Evolutionary conservation across 768 basidiomycete genomes (phyloP).

Genomic region (Xerocomus spinulosus): DNA sequence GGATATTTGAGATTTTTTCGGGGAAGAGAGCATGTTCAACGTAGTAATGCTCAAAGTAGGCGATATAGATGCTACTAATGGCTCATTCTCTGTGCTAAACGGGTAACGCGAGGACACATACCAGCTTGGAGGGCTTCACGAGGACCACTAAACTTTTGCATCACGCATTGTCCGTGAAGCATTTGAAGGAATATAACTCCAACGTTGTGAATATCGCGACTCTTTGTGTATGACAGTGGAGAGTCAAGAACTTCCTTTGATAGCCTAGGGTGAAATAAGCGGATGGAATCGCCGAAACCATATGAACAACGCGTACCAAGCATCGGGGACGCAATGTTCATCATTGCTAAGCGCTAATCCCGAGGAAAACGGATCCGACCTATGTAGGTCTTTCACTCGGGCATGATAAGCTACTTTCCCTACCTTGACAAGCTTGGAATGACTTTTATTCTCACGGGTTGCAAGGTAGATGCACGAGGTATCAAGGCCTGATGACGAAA

Average conservation of each 20-base stretch:
- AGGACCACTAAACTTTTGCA: slow-evolving; percentile 47
- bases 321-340: slow-evolving; percentile 25
- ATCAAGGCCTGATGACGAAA: slow-evolving; percentile 43
- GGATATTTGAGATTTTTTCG: slow-evolving; percentile 53
- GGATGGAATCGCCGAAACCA: not conserved
- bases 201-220: slow-evolving; percentile 77
- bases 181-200: slow-evolving; percentile 82
- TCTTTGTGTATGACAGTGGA: slow-evolving; percentile 68
- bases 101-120: slow-evolving; percentile 23
- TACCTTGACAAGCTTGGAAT: slow-evolving; percentile 68
- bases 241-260: slow-evolving; percentile 77
- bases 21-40: slow-evolving; percentile 54
- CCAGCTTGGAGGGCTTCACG: slow-evolving; percentile 55
- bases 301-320: slow-evolving; percentile 17
- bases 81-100: not conserved
- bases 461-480: slow-evolving; percentile 59
- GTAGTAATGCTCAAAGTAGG: slow-evolving; percentile 47
- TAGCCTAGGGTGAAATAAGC: slow-evolving; percentile 42
- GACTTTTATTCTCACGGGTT: slow-evolving; percentile 43
- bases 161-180: slow-evolving; percentile 74
- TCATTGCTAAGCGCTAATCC: slow-evolving; percentile 13
- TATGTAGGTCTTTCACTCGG: slow-evolving; percentile 72
- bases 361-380: slow-evolving; percentile 72
- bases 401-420: slow-evolving; percentile 69
- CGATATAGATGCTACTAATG: slow-evolving; percentile 48